Base-by-base conservation (phyloP, 768 basidiomycete species). In the Lactarius psammicola region DNA sequence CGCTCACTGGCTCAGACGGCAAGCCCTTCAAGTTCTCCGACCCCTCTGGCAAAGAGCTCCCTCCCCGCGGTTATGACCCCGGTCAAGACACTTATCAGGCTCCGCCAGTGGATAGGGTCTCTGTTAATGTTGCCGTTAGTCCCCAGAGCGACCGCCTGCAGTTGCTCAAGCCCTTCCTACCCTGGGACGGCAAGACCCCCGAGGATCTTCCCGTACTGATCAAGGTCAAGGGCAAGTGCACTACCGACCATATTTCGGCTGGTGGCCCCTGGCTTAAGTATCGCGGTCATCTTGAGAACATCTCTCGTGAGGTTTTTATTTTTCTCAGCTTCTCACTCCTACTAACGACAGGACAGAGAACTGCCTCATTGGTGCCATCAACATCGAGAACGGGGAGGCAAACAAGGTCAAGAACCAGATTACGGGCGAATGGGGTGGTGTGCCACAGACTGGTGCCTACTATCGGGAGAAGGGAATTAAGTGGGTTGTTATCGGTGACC, bases 201-300 rank as follows among this genome's bases (percentile, higher is more conserved):
- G 80, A 83, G 63, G 90, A 92, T 71, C 84, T 95, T 69, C 96
- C 96, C 11, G 82, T 99, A 68, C 82, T 99, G 75, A 99, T 99
- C 85, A 99, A 99, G 85, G 97, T 93, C 71, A 84, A 87, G 82
- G 96, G 96, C 85, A 99, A 99, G 83, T 99, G 97, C 90, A 99
- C 94, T 49, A 95, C 94, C 69, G 94, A 96, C 76, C 94, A 96
- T 78, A 95, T 96, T 77, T 92, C 89, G 67, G 95, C 95, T 75
- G 96, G 95, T 82, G 96, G 96, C 66, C 96, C 96, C 54, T 98
- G 96, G 96, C 86, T 98, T 81, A 98, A 98, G 81, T 98, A 95
- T 84, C 94, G 96, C 82, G 96, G 96, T 68, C 96, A 98, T 79
- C 88, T 98, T 74, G 85, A 97, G 78, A 98, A 98, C 84, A 98